Conservation (phyloP, 1,284 basidiomycete species). For the Cryptococcus sp. region DNA sequence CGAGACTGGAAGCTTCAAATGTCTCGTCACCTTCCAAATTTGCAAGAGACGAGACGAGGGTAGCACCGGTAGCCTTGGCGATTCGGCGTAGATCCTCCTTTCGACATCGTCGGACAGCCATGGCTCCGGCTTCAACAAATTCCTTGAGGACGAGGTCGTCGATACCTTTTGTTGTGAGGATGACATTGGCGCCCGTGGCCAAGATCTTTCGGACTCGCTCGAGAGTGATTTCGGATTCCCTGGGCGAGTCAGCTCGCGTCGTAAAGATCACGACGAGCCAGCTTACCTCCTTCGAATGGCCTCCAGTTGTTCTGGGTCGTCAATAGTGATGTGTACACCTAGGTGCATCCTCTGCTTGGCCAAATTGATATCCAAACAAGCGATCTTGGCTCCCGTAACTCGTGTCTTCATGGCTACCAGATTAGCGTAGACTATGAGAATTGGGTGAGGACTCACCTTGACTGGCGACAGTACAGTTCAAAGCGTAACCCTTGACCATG, state of each 20-base stretch:
- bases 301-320: slow-evolving; percentile 94
- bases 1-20: slow-evolving; percentile 86
- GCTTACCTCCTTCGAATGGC: slow-evolving; percentile 83
- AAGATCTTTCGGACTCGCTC: slow-evolving; percentile 96
- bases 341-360: slow-evolving; percentile 97
- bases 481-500: slow-evolving; percentile 92
- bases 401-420: slow-evolving; percentile 91
- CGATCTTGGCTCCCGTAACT: slow-evolving; percentile 90
- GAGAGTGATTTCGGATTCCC: slow-evolving; percentile 93
- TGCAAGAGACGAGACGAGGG: slow-evolving; percentile 85
- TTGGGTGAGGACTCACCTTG: slow-evolving; percentile 62
- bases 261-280: slow-evolving; percentile 15
- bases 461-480: slow-evolving; percentile 98
- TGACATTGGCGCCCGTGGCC: slow-evolving; percentile 91
- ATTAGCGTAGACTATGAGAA: neutral
- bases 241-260: neutral
- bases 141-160: slow-evolving; percentile 98
- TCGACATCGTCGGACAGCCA: slow-evolving; percentile 95
- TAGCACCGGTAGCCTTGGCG: slow-evolving; percentile 94
- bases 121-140: slow-evolving; percentile 98
- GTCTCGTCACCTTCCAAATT: slow-evolving; percentile 98
- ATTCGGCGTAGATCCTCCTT: slow-evolving; percentile 97
- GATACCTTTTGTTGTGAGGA: slow-evolving; percentile 97
- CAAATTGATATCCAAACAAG: slow-evolving; percentile 97
- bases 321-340: slow-evolving; percentile 95